Base-by-base conservation (phyloP, 129 eudicot genomes). In the Flaveria robusta region DNA sequence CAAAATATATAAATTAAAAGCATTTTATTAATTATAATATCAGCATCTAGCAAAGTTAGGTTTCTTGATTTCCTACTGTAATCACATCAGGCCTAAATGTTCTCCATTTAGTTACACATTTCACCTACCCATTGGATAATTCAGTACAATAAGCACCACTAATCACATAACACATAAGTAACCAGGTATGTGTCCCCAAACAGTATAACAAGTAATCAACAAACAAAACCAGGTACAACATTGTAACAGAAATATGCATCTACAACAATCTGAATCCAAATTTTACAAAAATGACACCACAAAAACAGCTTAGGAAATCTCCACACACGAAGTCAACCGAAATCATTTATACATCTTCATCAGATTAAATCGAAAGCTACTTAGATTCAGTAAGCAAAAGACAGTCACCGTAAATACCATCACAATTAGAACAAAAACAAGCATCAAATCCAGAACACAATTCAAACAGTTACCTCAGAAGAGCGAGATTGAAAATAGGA, bases 401-500 rank as follows among this genome's bases (percentile, higher is more conserved):
- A n/a, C n/a, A n/a, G n/a, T n/a, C n/a, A n/a, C n/a, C n/a, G n/a
- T n/a, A n/a, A n/a, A n/a, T n/a, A n/a, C n/a, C n/a, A n/a, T n/a
- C n/a, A 31, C 37, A 74, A 55, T 52, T 68, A 41, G 5, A 60
- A 31, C 59, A 29, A 62, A 29, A 79, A 29, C 31, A 20, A 63
- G 47, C 66, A 56, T 23, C 54, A 20, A 16, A 66, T 20, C 23
- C 24, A 37, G 72, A 60, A 29, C 16, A 77, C 54, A 42, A 23
- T 68, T 41, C 52, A 72, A 16, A 18, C 22, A 27, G 71, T 47
- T 66, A 66, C 83, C 76, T 75, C 72, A 1, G 88, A 78, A 37
- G 84, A 46, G 34, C 73, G 76, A 54, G 81, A 66, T 68, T 92
- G 96, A 66, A 93, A 74, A 80, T 86, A 93, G 4, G 67, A 66